Evolutionary conservation across 2,329 filamentous ascomycete genomes (phyloP).

Genomic region (Penicillium sp.): DNA sequence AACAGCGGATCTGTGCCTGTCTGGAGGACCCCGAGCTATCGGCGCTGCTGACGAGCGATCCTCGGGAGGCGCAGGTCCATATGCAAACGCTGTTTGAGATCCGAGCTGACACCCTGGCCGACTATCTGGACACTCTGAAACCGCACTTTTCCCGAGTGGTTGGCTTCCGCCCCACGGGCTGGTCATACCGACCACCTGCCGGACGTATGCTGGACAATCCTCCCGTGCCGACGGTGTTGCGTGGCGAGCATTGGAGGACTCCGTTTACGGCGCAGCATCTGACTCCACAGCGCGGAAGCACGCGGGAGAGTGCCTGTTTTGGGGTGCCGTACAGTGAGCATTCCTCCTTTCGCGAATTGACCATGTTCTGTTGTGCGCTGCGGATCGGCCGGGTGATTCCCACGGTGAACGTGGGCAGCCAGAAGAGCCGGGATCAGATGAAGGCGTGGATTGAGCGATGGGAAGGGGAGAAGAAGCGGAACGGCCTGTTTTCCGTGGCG

Average conservation of each 20-base stretch:
- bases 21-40: constrained; percentile 83
- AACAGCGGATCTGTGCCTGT: constrained; percentile 80
- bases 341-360: constrained; percentile 89
- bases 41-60: constrained; percentile 74
- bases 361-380: constrained; percentile 86
- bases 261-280: constrained; percentile 72
- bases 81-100: constrained; percentile 98
- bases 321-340: constrained; percentile 97
- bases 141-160: constrained; percentile 83
- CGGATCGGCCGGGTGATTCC: constrained; percentile 88
- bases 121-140: constrained; percentile 80
- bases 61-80: constrained; percentile 86
- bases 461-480: constrained; percentile 63
- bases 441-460: constrained; percentile 67
- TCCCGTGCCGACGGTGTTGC: constrained; percentile 64
- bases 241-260: constrained; percentile 72
- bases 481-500: constrained; percentile 56
- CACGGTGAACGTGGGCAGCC: constrained; percentile 81
- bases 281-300: constrained; percentile 79
- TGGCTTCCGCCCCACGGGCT: constrained; percentile 89
- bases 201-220: constrained; percentile 64
- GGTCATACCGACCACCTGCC: constrained; percentile 80
- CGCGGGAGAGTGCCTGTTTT: constrained; percentile 79
- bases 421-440: constrained; percentile 65
- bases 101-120: constrained; percentile 81